phyloP scores from a whole-genome alignment of 1,284 basidiomycete species.

The Pseudomicrostroma phylloplanum region DNA sequence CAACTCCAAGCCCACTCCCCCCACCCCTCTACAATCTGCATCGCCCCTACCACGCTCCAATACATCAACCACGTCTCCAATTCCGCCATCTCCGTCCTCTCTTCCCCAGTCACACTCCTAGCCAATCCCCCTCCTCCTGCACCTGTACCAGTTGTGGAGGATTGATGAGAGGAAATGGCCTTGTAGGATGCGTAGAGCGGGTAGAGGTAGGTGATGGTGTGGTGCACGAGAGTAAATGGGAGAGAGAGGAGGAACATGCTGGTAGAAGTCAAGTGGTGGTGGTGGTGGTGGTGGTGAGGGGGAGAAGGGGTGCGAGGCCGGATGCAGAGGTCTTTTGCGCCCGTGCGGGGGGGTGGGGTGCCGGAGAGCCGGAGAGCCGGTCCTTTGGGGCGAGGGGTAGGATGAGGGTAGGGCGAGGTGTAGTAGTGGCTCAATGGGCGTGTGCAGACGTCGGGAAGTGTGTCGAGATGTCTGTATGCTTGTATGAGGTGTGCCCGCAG shows the following conservation, averaged over 20 bases:
- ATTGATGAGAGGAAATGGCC: constrained; percentile 19
- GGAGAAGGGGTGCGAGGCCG: too few species aligned
- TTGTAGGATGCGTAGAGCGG: constrained; percentile 43
- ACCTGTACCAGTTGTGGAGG: constrained; percentile 1
- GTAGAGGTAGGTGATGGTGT: constrained; percentile 29
- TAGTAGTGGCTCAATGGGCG: too few species aligned
- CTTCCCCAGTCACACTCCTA: not conserved
- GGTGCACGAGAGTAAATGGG: constrained; percentile 30
- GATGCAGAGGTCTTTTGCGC: too few species aligned
- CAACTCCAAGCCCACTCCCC: constrained; percentile 42
- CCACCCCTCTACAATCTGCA: constrained; percentile 29
- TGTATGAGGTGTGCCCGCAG: too few species aligned
- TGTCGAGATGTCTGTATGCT: too few species aligned
- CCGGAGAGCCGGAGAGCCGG: too few species aligned
- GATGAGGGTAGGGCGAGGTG: too few species aligned
- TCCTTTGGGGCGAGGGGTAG: too few species aligned
- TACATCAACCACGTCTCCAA: constrained; percentile 45
- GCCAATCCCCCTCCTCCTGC: not conserved
- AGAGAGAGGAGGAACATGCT: constrained; percentile 23
- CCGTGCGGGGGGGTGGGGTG: too few species aligned
- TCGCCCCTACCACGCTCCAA: constrained; percentile 38
- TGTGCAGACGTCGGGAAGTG: too few species aligned
- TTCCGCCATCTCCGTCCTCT: constrained; percentile 29
- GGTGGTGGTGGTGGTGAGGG: too few species aligned
- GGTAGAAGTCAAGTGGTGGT: too few species aligned